Percentiles rank a stretch among this genome's conserved stretches.
phyloP scores from a whole-genome alignment of 2,329 filamentous ascomycete genomes.

The Aspergillus pseudotamarii region DNA sequence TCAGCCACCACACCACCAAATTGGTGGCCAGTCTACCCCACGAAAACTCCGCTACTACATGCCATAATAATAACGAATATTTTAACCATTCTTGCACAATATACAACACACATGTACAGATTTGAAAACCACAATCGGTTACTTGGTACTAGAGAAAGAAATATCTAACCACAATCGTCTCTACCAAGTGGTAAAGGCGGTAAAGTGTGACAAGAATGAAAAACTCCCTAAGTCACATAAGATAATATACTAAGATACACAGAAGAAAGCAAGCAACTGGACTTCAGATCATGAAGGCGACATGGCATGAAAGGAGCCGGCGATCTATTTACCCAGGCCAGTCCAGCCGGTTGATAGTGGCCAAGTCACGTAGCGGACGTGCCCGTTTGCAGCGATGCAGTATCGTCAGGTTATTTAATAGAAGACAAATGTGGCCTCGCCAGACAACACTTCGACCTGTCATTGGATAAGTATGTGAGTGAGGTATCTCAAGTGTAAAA shows the following conservation, averaged over 20 bases:
- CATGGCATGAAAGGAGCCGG: conserved; percentile 18
- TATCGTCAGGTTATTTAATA: conserved; percentile 29
- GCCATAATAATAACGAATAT: background rate
- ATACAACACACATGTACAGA: conserved; percentile 11
- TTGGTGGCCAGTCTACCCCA: background rate
- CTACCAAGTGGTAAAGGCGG: conserved; percentile 21
- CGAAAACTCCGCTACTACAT: background rate
- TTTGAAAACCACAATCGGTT: conserved; percentile 15
- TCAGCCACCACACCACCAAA: background rate
- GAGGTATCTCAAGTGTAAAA: background rate
- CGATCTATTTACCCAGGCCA: conserved; percentile 18
- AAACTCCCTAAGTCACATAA: conserved; percentile 31
- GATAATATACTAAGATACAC: conserved; percentile 41
- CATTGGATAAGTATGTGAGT: conserved; percentile 9
- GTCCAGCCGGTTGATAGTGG: background rate
- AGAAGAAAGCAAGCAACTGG: conserved; percentile 35
- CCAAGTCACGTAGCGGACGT: background rate
- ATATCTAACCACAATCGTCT: conserved; percentile 26
- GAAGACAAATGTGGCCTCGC: conserved; percentile 54
- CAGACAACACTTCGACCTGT: conserved; percentile 53
- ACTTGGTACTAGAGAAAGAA: conserved; percentile 25
- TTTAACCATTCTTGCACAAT: background rate
- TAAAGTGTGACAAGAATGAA: conserved; percentile 27
- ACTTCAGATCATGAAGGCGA: conserved; percentile 32
- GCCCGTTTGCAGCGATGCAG: conserved; percentile 11